Conservation (phyloP, 768 basidiomycete species). For the Naganishia antarctica region DNA sequence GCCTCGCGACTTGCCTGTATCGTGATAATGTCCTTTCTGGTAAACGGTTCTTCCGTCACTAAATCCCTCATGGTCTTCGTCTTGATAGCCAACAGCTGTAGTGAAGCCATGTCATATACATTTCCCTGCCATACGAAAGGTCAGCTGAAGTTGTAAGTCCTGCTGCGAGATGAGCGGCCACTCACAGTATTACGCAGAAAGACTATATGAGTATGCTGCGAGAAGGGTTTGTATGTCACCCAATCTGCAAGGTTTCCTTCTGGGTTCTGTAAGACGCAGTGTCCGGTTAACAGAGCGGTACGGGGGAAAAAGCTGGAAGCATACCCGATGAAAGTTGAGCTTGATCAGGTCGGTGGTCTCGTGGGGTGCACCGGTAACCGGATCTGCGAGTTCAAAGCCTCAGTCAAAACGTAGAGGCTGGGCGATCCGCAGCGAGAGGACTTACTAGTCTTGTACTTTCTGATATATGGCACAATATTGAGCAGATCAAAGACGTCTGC, state of each 20-base stretch:
- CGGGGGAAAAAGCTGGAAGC: conserved; percentile 60
- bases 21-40: conserved; percentile 85
- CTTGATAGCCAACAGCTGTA: conserved; percentile 47
- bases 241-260: conserved; percentile 89
- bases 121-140: conserved; percentile 35
- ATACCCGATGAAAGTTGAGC: conserved; percentile 55
- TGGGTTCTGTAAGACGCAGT: conserved; percentile 57
- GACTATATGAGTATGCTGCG: conserved; percentile 90
- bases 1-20: conserved; percentile 60
- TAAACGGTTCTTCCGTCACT: conserved; percentile 76
- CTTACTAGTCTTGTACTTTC: conserved; percentile 53
- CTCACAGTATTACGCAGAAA: conserved; percentile 71
- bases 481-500: conserved; percentile 74
- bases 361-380: conserved; percentile 52
- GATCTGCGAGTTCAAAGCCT: conserved; percentile 45
- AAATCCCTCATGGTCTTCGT: conserved; percentile 64
- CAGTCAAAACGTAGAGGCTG: too few relatives aligned
- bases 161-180: not conserved
- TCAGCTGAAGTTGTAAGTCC: not conserved
- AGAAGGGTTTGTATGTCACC: conserved; percentile 96
- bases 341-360: conserved; percentile 50
- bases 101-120: conserved; percentile 48
- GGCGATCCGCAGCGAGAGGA: not conserved
- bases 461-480: conserved; percentile 91
- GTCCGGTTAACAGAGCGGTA: not conserved